phyloP scores from a whole-genome alignment of 1,284 basidiomycete genomes.

The Paramarasmius palmivorus region DNA sequence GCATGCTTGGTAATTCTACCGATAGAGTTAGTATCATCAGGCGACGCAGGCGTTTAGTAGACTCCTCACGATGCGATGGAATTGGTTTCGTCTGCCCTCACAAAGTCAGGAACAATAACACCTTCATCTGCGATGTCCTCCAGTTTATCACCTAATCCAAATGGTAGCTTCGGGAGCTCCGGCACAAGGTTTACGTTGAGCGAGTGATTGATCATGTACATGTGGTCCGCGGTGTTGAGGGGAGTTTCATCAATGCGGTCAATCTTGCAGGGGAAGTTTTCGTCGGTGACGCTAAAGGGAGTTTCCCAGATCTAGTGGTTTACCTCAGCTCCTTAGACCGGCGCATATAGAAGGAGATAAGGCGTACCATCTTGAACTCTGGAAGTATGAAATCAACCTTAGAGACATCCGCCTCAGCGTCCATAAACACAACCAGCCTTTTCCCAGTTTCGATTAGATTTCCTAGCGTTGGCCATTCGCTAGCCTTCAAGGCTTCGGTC shows the following conservation, averaged over 20 bases:
- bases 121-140: slow-evolving; percentile 22
- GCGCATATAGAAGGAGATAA: background rate
- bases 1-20: slow-evolving; percentile 37
- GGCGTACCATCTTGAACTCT: slow-evolving; percentile 57
- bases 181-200: slow-evolving; percentile 40
- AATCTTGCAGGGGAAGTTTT: slow-evolving; percentile 68
- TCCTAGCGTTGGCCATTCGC: slow-evolving; percentile 76
- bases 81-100: slow-evolving; percentile 33
- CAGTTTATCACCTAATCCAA: too few species aligned
- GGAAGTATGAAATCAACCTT: slow-evolving; percentile 61
- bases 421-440: slow-evolving; percentile 71
- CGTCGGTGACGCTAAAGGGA: slow-evolving; percentile 62
- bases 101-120: slow-evolving; percentile 33
- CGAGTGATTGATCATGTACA: slow-evolving; percentile 62
- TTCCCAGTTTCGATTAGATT: slow-evolving; percentile 67
- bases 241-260: slow-evolving; percentile 59
- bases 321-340: slow-evolving; percentile 19
- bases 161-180: slow-evolving; percentile 25
- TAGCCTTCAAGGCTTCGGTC: slow-evolving; percentile 47
- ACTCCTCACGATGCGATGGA: slow-evolving; percentile 34
- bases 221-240: slow-evolving; percentile 46
- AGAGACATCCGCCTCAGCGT: slow-evolving; percentile 44
- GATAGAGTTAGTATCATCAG: background rate
- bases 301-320: slow-evolving; percentile 72
- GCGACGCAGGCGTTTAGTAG: slow-evolving; percentile 1